Base-by-base conservation (phyloP, 768 basidiomycete species). In the Termitomyces eurrhizus region DNA sequence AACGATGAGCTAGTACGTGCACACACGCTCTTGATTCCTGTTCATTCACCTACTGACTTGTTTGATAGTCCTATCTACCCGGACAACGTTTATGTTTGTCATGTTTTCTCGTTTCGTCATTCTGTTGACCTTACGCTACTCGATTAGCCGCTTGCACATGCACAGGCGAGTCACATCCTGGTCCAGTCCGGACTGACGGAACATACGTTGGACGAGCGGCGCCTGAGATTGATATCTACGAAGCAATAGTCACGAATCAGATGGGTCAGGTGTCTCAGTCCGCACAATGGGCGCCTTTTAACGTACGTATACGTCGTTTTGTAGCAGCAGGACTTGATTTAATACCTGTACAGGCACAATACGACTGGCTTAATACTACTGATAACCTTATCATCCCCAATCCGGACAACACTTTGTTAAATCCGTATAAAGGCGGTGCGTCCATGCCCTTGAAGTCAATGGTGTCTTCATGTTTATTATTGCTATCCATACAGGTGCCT, bases 191-290 rank as follows among this genome's bases (percentile, higher is more conserved):
- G 18, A 29, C 67, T 0, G 80, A 87, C 62, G 87, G 87, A 4
- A 72, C 75, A 0, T 88, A 82, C 65, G 80, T 83, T 1, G 88
- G 87, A n/a, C 75, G 88, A 12, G 70, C 82, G 7, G 85, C 88
- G 1, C 88, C 88, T 3, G 88, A 90, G 70, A 87, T 90, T 57
- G 89, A 90, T 67, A 74, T 90, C 58, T 80, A 89, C 59, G 88
- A 89, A 69, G 85, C 87, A 12, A 70, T 70, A 24, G 69, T 77
- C 11, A 63, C 68, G 2, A 60, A 64, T 18, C 68, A 67, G 12
- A 59, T 66, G 9, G 75, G 75, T 5, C 57, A 77, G 70, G 80
- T 84, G 3, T 85, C 83, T 9, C 74, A 81, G 66, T 82, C 81
- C 5, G 77, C 77, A 0, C 84, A 86, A 66, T 78, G 72, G 73